Evolutionary conservation across 1,139 yeast species (phyloP).

Genomic region (Kluyveromyces marxianus): DNA sequence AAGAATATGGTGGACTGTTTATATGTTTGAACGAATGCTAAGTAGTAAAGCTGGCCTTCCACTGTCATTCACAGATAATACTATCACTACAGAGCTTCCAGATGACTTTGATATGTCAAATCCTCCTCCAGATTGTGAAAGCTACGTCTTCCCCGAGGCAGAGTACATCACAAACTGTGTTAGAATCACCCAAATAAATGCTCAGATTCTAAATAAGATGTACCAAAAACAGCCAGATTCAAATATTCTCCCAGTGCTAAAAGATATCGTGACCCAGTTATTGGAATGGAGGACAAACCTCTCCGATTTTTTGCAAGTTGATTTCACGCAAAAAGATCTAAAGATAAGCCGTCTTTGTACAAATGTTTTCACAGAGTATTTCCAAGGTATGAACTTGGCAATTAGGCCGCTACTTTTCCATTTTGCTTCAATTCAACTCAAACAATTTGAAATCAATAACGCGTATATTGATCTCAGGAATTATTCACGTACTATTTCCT

Average conservation of each 20-base stretch:
- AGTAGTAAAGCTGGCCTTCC: conserved; percentile 84
- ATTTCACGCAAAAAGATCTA: conserved; percentile 48
- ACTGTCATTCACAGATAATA: conserved; percentile 67
- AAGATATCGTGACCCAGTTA: conserved; percentile 61
- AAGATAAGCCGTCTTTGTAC: conserved; percentile 62
- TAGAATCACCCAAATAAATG: conserved; percentile 72
- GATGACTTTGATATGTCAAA: conserved; percentile 57
- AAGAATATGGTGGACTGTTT: conserved; percentile 87
- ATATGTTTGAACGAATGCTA: conserved; percentile 80
- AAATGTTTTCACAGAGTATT: conserved; percentile 77
- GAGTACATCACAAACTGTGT: conserved; percentile 75
- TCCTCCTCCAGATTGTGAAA: conserved; percentile 52
- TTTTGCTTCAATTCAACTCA: conserved; percentile 64
- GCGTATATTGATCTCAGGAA: conserved; percentile 60
- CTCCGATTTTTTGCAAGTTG: conserved; percentile 59
- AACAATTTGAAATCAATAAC: conserved; percentile 42
- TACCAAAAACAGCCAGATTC: conserved; percentile 72
- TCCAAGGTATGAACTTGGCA: conserved; percentile 77
- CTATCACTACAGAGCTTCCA: conserved; percentile 70
- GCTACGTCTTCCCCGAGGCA: conserved; percentile 73
- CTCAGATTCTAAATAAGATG: conserved; percentile 60
- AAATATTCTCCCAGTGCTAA: conserved; percentile 66
- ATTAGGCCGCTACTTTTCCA: conserved; percentile 76
- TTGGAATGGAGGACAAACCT: conserved; percentile 63
- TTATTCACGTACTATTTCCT: conserved; percentile 60